phyloP scores from a whole-genome alignment of 2,329 filamentous ascomycete genomes.

The Apiospora sp. region DNA sequence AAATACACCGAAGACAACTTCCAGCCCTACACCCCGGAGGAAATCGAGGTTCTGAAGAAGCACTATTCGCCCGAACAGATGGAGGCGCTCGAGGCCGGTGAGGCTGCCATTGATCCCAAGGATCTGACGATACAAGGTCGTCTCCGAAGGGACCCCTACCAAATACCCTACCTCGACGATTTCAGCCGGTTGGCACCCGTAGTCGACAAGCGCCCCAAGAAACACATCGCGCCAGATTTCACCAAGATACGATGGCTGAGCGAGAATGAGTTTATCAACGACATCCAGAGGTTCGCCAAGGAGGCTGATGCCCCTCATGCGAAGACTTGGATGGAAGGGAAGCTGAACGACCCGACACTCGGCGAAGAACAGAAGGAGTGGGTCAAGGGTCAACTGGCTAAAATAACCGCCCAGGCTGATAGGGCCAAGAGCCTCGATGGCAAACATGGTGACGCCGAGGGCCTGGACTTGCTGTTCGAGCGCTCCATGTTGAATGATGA shows the following conservation, averaged over 20 bases:
- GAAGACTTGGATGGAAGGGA: slow-evolving; percentile 13
- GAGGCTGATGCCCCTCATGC: slow-evolving; percentile 23
- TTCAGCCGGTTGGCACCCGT: slow-evolving; percentile 79
- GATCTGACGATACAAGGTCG: slow-evolving; percentile 79
- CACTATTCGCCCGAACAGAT: slow-evolving; percentile 85
- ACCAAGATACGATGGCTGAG: slow-evolving; percentile 44
- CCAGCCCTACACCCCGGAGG: slow-evolving; percentile 71
- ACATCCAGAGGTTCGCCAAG: slow-evolving; percentile 37
- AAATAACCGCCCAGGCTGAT: background rate
- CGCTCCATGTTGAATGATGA: slow-evolving; percentile 46
- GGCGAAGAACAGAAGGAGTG: slow-evolving; percentile 17
- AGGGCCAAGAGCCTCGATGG: background rate
- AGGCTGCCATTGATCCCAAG: slow-evolving; percentile 75
- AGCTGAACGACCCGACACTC: slow-evolving; percentile 18
- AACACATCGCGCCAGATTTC: slow-evolving; percentile 53
- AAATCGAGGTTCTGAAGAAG: slow-evolving; percentile 67
- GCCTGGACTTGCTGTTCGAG: slow-evolving; percentile 43
- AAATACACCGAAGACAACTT: slow-evolving; percentile 58
- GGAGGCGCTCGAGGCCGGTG: slow-evolving; percentile 81
- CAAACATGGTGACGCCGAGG: background rate
- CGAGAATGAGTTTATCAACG: slow-evolving; percentile 52
- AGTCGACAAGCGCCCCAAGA: slow-evolving; percentile 72
- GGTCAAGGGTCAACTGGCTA: slow-evolving; percentile 4
- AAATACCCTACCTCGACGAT: slow-evolving; percentile 81
- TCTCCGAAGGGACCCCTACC: slow-evolving; percentile 75